phyloP scores from a whole-genome alignment of 2,329 filamentous ascomycete species.

The Fulvia fulva region DNA sequence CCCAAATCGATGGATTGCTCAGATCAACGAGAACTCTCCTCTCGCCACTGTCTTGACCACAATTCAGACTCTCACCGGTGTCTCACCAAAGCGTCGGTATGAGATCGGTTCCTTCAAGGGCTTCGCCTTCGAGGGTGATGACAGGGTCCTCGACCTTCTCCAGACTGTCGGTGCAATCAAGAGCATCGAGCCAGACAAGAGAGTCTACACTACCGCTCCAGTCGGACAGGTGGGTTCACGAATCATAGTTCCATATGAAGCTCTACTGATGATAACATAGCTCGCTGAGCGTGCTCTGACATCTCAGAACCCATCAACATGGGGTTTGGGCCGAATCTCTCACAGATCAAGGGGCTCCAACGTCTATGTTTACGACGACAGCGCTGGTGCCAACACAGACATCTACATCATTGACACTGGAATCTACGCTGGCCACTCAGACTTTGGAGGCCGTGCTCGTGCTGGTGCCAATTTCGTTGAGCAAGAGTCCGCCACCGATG shows the following conservation, averaged over 20 bases:
- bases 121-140: constrained; percentile 36
- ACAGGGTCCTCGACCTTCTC: constrained; percentile 33
- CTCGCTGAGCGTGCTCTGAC: constrained; percentile 13
- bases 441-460: constrained; percentile 37
- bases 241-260: background rate
- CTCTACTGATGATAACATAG: background rate
- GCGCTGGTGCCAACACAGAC: constrained; percentile 12
- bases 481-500: constrained; percentile 37
- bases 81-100: constrained; percentile 19
- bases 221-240: background rate
- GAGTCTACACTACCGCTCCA: constrained; percentile 32
- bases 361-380: constrained; percentile 20
- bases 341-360: constrained; percentile 22
- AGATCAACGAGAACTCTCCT: constrained; percentile 13
- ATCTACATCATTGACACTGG: constrained; percentile 22
- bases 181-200: constrained; percentile 39
- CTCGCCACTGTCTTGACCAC: constrained; percentile 11
- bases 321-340: constrained; percentile 23
- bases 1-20: constrained; percentile 20
- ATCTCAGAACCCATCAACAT: constrained; percentile 19
- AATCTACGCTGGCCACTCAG: constrained; percentile 24
- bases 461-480: constrained; percentile 23
- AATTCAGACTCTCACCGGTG: constrained; percentile 14
- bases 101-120: constrained; percentile 36
- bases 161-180: constrained; percentile 30